Evolutionary conservation across 768 basidiomycete species (phyloP).

Genomic region (Leccinum subgranulosum): DNA sequence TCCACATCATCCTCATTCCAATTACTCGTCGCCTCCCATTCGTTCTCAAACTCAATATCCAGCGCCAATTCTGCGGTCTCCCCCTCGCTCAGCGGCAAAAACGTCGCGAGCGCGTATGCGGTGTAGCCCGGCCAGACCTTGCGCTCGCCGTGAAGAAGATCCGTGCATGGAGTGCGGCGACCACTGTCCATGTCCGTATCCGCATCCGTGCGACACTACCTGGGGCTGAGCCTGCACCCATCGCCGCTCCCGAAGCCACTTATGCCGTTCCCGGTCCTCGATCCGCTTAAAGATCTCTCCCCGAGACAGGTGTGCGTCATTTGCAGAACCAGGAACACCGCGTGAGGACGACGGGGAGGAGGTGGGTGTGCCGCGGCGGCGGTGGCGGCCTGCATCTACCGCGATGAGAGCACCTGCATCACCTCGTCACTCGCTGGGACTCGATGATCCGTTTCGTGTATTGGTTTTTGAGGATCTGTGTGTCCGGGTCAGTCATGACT

Average conservation of each 20-base stretch:
- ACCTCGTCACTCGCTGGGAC: slow-evolving; percentile 72
- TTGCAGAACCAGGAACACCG: background rate
- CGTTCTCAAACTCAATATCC: slow-evolving; percentile 83
- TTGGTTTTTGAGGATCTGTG: slow-evolving; percentile 79
- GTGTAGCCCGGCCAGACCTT: slow-evolving; percentile 5
- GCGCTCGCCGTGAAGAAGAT: background rate
- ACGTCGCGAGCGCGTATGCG: slow-evolving; percentile 19
- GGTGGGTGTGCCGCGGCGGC: too few relatives aligned
- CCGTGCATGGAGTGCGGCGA: background rate
- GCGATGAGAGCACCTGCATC: slow-evolving; percentile 29
- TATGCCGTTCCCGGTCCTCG: slow-evolving; percentile 90
- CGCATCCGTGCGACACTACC: background rate
- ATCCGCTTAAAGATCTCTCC: slow-evolving; percentile 82
- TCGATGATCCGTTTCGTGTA: slow-evolving; percentile 81
- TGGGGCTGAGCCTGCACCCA: too few relatives aligned
- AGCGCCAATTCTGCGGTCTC: slow-evolving; percentile 48
- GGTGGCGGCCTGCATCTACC: background rate
- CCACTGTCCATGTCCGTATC: background rate
- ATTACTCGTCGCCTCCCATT: slow-evolving; percentile 89
- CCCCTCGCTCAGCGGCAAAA: slow-evolving; percentile 38
- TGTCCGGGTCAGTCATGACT: background rate
- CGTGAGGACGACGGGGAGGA: slow-evolving; percentile 1
- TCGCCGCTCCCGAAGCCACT: slow-evolving; percentile 78
- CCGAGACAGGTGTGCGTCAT: slow-evolving; percentile 42
- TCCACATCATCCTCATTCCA: slow-evolving; percentile 91